A percentile compares a stretch with the other conserved stretches of the same genome.
Conservation (phyloP, 2,329 filamentous ascomycete species). For the Pseudogymnoascus sp. region DNA sequence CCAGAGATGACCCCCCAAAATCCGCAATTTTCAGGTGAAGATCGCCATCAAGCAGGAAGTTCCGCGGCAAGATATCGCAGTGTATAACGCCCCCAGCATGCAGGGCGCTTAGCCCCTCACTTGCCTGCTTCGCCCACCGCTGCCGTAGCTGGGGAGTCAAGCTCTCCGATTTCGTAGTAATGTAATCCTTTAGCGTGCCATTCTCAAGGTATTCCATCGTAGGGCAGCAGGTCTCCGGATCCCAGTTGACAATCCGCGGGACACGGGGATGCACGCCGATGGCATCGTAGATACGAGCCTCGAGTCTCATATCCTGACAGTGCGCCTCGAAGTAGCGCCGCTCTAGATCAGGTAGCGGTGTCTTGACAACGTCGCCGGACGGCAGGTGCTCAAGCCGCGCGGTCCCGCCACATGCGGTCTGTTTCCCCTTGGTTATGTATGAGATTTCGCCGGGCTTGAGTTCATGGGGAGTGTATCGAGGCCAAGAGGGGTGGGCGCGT, state of each 20-base stretch:
- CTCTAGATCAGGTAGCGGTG: background rate
- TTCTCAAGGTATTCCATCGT: background rate
- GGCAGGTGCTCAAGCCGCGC: background rate
- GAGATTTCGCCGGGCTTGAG: background rate
- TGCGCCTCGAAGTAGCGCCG: background rate
- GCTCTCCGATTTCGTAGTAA: background rate
- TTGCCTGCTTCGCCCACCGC: background rate
- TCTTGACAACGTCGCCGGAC: background rate
- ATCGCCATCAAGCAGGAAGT: background rate
- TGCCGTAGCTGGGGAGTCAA: background rate
- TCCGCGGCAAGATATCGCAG: background rate
- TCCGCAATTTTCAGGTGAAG: background rate
- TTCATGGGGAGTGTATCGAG: background rate
- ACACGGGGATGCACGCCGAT: background rate
- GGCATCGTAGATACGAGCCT: background rate
- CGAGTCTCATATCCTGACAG: background rate
- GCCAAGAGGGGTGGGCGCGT: background rate
- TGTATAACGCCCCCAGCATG: background rate
- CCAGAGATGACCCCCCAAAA: background rate
- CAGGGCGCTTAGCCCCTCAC: background rate
- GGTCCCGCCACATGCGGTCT: background rate
- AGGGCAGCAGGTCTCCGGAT: background rate
- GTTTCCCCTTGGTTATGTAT: background rate
- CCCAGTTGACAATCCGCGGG: background rate
- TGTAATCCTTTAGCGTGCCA: background rate